A percentile compares a stretch with the other conserved stretches of the same genome.
Conservation (phyloP, 2,329 filamentous ascomycete species). For the Aspergillus luchuensis region DNA sequence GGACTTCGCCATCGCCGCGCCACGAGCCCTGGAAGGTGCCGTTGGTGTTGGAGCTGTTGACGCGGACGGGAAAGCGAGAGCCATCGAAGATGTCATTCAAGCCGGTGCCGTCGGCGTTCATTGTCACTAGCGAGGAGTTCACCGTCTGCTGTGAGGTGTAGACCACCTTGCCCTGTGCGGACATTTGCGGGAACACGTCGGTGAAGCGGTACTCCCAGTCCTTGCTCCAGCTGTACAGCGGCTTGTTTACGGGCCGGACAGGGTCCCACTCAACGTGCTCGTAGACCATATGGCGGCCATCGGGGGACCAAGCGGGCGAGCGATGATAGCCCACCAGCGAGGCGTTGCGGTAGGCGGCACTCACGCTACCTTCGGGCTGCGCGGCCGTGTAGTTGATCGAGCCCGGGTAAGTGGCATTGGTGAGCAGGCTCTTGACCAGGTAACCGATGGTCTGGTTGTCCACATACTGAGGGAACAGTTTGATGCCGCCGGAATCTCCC, state of each 20-base stretch:
- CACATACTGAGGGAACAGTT: neutral
- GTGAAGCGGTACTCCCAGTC: constrained; percentile 49
- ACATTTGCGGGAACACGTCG: constrained; percentile 44
- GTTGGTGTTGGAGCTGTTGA: constrained; percentile 1
- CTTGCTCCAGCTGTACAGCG: constrained; percentile 43
- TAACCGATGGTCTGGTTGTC: neutral
- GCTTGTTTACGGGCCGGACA: constrained; percentile 26
- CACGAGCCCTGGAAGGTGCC: constrained; percentile 38
- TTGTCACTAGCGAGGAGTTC: constrained; percentile 33
- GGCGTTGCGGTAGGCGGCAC: neutral
- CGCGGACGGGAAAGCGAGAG: neutral
- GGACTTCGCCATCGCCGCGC: constrained; percentile 40
- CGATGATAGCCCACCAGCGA: neutral
- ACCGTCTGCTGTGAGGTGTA: constrained; percentile 35
- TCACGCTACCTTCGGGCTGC: neutral
- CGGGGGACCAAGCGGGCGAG: constrained; percentile 38
- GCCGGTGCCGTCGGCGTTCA: constrained; percentile 28
- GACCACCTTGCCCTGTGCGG: neutral
- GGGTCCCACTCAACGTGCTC: constrained; percentile 27
- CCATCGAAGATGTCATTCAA: constrained; percentile 13
- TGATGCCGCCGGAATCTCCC: neutral
- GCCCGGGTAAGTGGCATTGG: neutral
- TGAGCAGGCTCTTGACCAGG: neutral
- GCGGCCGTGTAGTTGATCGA: neutral
- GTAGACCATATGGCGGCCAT: constrained; percentile 32